Base-by-base conservation (phyloP, 78 protist genomes). In the Speleostelium caveatum region DNA sequence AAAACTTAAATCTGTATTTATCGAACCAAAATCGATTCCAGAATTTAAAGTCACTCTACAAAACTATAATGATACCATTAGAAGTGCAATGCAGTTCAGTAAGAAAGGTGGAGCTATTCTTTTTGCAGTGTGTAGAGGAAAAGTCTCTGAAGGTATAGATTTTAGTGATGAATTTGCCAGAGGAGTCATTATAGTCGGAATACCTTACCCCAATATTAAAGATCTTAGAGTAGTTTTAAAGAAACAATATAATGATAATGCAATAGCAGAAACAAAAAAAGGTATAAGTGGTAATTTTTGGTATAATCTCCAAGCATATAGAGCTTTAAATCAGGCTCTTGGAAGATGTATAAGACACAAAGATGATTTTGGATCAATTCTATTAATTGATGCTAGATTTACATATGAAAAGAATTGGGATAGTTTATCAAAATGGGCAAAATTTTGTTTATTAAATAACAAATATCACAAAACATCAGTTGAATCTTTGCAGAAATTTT, bases 251-350 rank as follows among this genome's bases (percentile, higher is more conserved):
- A 83, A 75, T 53, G 86, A 75, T 2, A 10, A 39, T 2, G 1
- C 3, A 39, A 69, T 38, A 16, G 26, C 51, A 79, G 10, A 33
- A 60, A 67, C 51, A 45, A 6, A 45, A 59, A 49, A 60, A 24
- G 51, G 30, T 16, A 72, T 72, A 33, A 8, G 16, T 21, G 78
- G 78, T 24, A 1, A 36, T 17, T 45, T 51, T 21, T 83, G 91
- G 91, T 83, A 83, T 45, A 59, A 38, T 3, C 16, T 78, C 36
- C 94, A 88, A 75, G 99, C 99, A 30, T 60, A 71, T 61, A 92
- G 99, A 3, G 99, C 99, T 21, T 92, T 98, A 51, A 99, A 99
- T 88, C 99, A 99, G 60, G 99, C 99, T 35, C 60, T 98, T 35
- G 99, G 99, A 24, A 75, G 99, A 30, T 97, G 97, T 41, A 97